Conservation (phyloP, 805 yeast genomes). For the Kuraishia piskuri region DNA sequence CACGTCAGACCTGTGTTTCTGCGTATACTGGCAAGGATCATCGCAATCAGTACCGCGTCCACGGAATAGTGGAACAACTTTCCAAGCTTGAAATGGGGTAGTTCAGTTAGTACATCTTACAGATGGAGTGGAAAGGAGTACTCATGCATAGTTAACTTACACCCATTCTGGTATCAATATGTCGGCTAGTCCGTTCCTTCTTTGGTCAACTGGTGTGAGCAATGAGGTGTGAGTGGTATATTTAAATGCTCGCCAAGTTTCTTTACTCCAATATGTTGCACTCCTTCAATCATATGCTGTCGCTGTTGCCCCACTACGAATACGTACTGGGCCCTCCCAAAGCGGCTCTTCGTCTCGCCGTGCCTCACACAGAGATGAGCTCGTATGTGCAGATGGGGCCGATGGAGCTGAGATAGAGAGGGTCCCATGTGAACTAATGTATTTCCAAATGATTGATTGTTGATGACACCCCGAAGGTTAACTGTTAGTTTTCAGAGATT, state of each 20-base stretch:
- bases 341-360: not conserved
- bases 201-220: too few relatives aligned
- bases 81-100: conserved; percentile 33
- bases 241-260: too few relatives aligned
- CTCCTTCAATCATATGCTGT: too few relatives aligned
- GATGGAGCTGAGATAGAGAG: too few relatives aligned
- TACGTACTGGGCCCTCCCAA: not conserved
- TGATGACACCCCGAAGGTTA: too few relatives aligned
- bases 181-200: not conserved
- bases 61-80: conserved; percentile 61
- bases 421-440: too few relatives aligned
- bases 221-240: too few relatives aligned
- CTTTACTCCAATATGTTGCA: too few relatives aligned
- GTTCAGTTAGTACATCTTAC: not conserved
- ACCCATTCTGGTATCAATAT: not conserved
- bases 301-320: not conserved
- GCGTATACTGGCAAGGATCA: conserved; percentile 79
- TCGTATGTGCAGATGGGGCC: conserved; percentile 3
- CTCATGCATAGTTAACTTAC: not conserved
- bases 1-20: conserved; percentile 67
- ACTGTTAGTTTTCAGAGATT: not conserved
- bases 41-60: conserved; percentile 71
- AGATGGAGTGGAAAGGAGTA: not conserved
- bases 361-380: not conserved
- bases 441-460: not conserved